These are phyloP conservation scores for Psophocarpus tetragonolobus DNA, from an alignment of 306 rosid species.

Conservation along the genomic window DNA sequence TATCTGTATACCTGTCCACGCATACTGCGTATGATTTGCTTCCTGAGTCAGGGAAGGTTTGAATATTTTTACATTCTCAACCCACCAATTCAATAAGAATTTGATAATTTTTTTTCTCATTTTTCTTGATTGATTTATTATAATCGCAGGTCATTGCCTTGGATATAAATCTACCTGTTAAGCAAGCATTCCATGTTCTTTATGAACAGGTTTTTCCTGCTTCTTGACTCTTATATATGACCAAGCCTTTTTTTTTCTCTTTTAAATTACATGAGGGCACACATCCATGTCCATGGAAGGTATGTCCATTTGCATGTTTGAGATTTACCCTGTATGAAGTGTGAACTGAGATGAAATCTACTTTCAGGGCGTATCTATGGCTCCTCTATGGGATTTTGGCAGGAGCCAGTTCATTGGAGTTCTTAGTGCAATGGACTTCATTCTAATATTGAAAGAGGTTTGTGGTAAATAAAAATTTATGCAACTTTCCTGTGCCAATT, in stretches of 20 bases:
- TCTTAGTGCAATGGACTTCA: slow-evolving; percentile 82
- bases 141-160: slow-evolving; percentile 66
- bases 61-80: slow-evolving; percentile 45
- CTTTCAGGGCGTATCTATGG: slow-evolving; percentile 70
- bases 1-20: slow-evolving; percentile 64
- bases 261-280: not conserved
- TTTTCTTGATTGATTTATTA: slow-evolving; percentile 33
- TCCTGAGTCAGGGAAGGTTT: slow-evolving; percentile 97
- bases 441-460: slow-evolving; percentile 85
- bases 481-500: slow-evolving; percentile 26
- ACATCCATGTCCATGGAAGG: slow-evolving; percentile 17
- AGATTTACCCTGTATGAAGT: slow-evolving; percentile 32
- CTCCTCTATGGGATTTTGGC: slow-evolving; percentile 75
- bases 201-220: slow-evolving; percentile 65
- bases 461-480: slow-evolving; percentile 37
- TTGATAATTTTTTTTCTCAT: slow-evolving; percentile 26
- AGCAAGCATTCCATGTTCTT: slow-evolving; percentile 86
- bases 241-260: not conserved
- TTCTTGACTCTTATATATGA: not conserved
- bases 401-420: slow-evolving; percentile 68
- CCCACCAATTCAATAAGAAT: not conserved
- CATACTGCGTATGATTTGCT: slow-evolving; percentile 76
- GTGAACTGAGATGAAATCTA: slow-evolving; percentile 24
- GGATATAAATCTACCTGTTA: slow-evolving; percentile 75
- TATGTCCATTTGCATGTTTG: not conserved